These are phyloP conservation scores for Hypomontagnella submonticulosa DNA, from an alignment of 495 filamentous ascomycete species.

Conservation along the genomic window DNA sequence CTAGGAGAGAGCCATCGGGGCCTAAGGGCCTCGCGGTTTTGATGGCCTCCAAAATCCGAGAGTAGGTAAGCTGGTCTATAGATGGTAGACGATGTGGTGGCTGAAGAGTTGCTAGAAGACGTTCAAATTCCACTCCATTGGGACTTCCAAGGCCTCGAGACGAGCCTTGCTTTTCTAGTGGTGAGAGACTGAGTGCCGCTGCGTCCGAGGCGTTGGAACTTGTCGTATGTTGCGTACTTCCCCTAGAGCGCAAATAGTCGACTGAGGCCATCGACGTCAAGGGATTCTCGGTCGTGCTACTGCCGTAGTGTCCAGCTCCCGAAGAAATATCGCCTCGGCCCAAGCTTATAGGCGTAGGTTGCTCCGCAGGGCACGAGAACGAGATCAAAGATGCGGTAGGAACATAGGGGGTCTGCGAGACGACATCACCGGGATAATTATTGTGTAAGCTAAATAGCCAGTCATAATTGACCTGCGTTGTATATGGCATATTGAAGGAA, in stretches of 20 bases:
- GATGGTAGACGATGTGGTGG: constrained; percentile 41
- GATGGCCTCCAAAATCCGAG: constrained; percentile 57
- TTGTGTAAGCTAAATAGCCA: constrained; percentile 63
- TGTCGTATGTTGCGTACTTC: constrained; percentile 20
- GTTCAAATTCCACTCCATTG: constrained; percentile 32
- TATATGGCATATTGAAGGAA: constrained; percentile 68
- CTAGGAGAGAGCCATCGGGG: constrained; percentile 55
- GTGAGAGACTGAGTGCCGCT: constrained; percentile 2
- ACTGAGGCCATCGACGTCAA: constrained; percentile 28
- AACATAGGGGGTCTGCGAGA: constrained; percentile 28
- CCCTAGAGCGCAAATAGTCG: constrained; percentile 16
- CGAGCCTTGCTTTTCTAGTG: constrained; percentile 2
- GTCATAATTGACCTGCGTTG: constrained; percentile 65
- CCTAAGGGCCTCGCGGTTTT: constrained; percentile 53
- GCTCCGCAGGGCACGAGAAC: constrained; percentile 19
- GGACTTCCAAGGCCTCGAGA: not conserved
- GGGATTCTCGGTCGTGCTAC: constrained; percentile 19
- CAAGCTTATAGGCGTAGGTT: constrained; percentile 10
- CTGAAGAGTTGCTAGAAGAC: constrained; percentile 36
- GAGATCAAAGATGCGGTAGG: constrained; percentile 19
- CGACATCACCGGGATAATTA: not conserved
- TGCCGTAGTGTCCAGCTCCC: constrained; percentile 13
- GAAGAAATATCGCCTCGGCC: constrained; percentile 6
- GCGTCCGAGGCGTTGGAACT: constrained; percentile 24
- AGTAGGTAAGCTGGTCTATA: constrained; percentile 54